Conservation (phyloP, 768 basidiomycete species). For the Tubosaeta brunneosetosa region DNA sequence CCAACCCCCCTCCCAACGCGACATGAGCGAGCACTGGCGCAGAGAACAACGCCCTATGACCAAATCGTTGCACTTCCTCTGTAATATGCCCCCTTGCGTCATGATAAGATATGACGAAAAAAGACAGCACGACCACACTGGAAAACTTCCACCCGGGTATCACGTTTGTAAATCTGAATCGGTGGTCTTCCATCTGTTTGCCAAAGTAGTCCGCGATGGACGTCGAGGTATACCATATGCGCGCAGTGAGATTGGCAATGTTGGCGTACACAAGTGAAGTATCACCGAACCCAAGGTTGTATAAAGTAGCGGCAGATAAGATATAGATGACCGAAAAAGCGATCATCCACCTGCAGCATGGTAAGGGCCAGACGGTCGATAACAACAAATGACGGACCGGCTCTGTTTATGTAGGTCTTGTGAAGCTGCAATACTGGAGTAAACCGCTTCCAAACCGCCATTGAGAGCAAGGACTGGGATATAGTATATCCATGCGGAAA, state of each 20-base stretch:
- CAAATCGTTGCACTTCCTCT: slow-evolving; percentile 12
- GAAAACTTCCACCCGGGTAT: slow-evolving; percentile 28
- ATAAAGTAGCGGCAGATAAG: slow-evolving; percentile 42
- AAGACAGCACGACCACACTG: slow-evolving; percentile 20
- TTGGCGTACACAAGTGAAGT: slow-evolving; percentile 74
- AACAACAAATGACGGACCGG: slow-evolving; percentile 35
- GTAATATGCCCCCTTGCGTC: slow-evolving; percentile 12
- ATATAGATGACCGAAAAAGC: slow-evolving; percentile 69
- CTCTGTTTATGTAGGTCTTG: slow-evolving; percentile 67
- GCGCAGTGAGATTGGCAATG: slow-evolving; percentile 55
- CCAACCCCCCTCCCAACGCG: slow-evolving; percentile 22
- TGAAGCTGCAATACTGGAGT: slow-evolving; percentile 70
- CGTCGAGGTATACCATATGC: slow-evolving; percentile 55
- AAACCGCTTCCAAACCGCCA: slow-evolving; percentile 87
- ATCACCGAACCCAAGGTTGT: slow-evolving; percentile 53
- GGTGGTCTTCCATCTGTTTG: slow-evolving; percentile 11
- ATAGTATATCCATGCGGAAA: slow-evolving; percentile 80
- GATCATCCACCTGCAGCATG: slow-evolving; percentile 64
- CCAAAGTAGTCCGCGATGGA: slow-evolving; percentile 51
- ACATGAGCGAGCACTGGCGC: slow-evolving; percentile 21
- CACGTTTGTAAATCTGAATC: slow-evolving; percentile 9
- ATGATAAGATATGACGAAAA: slow-evolving; percentile 18
- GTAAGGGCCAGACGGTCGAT: slow-evolving; percentile 1
- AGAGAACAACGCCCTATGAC: slow-evolving; percentile 20
- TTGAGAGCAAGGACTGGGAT: slow-evolving; percentile 89